phyloP scores from a whole-genome alignment of 2,329 filamentous ascomycete genomes.

The Aureobasidium namibiae region DNA sequence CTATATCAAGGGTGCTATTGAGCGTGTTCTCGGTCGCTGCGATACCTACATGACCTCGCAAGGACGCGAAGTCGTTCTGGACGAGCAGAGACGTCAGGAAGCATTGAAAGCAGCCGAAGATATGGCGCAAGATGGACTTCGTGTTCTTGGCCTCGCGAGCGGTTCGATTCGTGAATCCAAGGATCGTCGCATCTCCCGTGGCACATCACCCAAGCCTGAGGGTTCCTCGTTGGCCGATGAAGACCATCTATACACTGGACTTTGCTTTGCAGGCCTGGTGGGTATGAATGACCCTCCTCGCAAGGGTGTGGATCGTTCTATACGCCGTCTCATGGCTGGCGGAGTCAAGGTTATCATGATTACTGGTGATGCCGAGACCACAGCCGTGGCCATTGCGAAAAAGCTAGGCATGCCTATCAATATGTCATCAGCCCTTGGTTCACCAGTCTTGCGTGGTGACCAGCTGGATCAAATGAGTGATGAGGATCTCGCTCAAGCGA shows the following conservation, averaged over 20 bases:
- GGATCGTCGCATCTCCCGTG: slow-evolving; percentile 32
- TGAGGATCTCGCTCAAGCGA: slow-evolving; percentile 71
- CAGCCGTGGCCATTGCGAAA: slow-evolving; percentile 84
- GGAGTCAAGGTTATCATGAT: slow-evolving; percentile 99
- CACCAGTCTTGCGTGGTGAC: slow-evolving; percentile 73
- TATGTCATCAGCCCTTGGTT: slow-evolving; percentile 51
- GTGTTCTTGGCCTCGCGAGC: slow-evolving; percentile 89
- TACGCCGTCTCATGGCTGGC: slow-evolving; percentile 81
- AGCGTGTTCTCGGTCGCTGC: slow-evolving; percentile 76
- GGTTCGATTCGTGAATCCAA: slow-evolving; percentile 46
- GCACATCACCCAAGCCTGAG: slow-evolving; percentile 24
- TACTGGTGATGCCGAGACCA: slow-evolving; percentile 91
- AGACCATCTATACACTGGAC: slow-evolving; percentile 70
- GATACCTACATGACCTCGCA: slow-evolving; percentile 85
- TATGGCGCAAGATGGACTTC: slow-evolving; percentile 82
- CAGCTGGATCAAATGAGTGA: slow-evolving; percentile 92
- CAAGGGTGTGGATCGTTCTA: slow-evolving; percentile 81
- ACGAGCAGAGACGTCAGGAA: slow-evolving; percentile 64
- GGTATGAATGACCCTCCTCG: slow-evolving; percentile 97
- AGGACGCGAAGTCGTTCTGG: slow-evolving; percentile 77
- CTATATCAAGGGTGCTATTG: slow-evolving; percentile 92
- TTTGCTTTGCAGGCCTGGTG: slow-evolving; percentile 85
- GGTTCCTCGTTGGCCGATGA: slow-evolving; percentile 36
- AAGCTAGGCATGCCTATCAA: slow-evolving; percentile 89
- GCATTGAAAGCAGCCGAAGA: slow-evolving; percentile 70